Evolutionary conservation across 2,329 filamentous ascomycete species (phyloP), one percentile per base, ranked within the genome.

Genomic region (Cephalotrichum gorgonifer): DNA sequence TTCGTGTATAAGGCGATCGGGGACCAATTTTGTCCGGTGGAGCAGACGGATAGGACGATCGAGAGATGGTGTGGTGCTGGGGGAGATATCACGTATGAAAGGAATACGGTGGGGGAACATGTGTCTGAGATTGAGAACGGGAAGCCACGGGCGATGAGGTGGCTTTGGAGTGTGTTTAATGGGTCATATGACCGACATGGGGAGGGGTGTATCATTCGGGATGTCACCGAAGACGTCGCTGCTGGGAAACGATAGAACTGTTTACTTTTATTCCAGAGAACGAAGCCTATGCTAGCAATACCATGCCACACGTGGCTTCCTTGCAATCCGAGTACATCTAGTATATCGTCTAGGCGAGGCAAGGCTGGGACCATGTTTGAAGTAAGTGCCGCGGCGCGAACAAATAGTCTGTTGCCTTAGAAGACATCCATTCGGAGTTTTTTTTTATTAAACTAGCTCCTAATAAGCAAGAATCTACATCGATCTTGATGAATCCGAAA

Each of bases 1-100:
- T 72, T 72, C 51, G 56, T 73, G 3, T 76, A 77, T 57, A 76
- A 77, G 52, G 69, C 72, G 0, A 64, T 70, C 17, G 51, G 56
- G 2, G 74, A 78, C 33, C 66, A 75, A 48, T 59, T 73, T 45
- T 69, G 64, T 7, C 59, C 62, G 3, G 60, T 73, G 3, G 58
- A 54, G 4, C 67, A 70, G 27, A 74, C 68, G 3, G 72, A 77
- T 48, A 59, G 52, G 0, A 54, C 75, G 17, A 63, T 74, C 1
- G 48, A 61, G 0, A 54, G 57, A 14, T 74, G 70, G 49, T 76
- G 72, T 49, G 52, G 48, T 0, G 59, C 55, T 4, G 68, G 68
- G 3, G 68, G 62, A 0, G 64, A 64, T 3, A 65, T 76, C 7
- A 57, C 62, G 2, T 75, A 72, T 50, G 61, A 70, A 45, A 61